A percentile compares a stretch with the other conserved stretches of the same genome.
Evolutionary conservation across 148 eudicot genomes (phyloP).

Genomic region (Nyssa sinensis): DNA sequence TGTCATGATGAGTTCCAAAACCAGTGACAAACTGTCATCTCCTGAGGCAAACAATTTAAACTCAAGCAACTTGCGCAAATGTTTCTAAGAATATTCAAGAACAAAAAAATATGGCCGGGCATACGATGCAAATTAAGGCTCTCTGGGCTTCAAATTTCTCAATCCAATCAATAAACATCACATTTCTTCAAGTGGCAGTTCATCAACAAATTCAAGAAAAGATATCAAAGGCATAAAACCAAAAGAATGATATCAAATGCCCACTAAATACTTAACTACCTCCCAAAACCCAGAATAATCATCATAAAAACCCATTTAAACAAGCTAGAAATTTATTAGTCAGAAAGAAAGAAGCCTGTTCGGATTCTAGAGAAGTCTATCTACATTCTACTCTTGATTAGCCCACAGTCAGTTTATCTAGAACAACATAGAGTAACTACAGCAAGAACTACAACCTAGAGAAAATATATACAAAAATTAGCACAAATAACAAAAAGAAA

Average conservation of each 20-base stretch:
- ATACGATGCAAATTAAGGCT: not conserved
- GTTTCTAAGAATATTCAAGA: no score
- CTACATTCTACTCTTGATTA: not conserved
- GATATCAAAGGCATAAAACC: not conserved
- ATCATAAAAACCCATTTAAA: not conserved
- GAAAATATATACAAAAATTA: slow-evolving; percentile 11
- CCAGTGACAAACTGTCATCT: not conserved
- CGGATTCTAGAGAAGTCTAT: not conserved
- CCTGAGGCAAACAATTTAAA: not conserved
- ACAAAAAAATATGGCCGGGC: not conserved
- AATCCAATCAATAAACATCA: not conserved
- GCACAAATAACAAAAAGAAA: slow-evolving; percentile 6
- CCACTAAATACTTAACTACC: not conserved
- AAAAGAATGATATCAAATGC: not conserved
- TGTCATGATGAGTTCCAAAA: not conserved
- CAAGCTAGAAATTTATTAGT: not conserved
- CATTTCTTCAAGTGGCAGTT: not conserved
- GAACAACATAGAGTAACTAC: not conserved
- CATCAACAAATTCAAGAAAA: not conserved
- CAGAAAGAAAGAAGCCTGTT: not conserved
- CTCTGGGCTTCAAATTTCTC: not conserved
- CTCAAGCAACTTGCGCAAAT: not conserved
- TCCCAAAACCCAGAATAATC: not conserved
- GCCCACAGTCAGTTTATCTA: not conserved
- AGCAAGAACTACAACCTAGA: slow-evolving; percentile 1